Conservation (phyloP, 192 early-diverging fungal genomes). For the Spizellomyces punctatus region DNA sequence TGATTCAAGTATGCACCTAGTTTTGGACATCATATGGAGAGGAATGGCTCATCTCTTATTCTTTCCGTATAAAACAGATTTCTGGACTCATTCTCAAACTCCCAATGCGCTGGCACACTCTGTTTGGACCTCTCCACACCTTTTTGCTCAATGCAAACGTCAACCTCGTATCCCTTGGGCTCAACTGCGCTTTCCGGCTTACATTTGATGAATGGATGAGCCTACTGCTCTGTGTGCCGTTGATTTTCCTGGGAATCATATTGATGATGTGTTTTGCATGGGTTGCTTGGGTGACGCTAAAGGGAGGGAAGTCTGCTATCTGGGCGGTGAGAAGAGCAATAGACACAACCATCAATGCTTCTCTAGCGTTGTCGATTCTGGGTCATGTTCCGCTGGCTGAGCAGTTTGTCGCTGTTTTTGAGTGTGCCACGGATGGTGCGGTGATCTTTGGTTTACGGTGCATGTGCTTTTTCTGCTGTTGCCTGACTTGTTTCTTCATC, state of each 20-base stretch:
- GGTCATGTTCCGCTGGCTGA: slow-evolving; percentile 29
- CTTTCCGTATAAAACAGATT: not conserved
- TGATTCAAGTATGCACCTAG: slow-evolving; percentile 20
- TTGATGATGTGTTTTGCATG: slow-evolving; percentile 4
- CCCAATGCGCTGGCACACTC: slow-evolving; percentile 16
- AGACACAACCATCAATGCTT: slow-evolving; percentile 11
- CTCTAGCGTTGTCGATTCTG: slow-evolving; percentile 10
- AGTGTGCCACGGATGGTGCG: slow-evolving; percentile 32
- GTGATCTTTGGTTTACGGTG: not conserved
- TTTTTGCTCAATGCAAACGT: slow-evolving; percentile 9
- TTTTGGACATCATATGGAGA: too few relatives aligned
- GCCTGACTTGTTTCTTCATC: not conserved
- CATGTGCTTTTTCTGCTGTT: too few relatives aligned
- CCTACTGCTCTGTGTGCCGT: slow-evolving; percentile 10
- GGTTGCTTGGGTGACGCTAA: slow-evolving; percentile 1
- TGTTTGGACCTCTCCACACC: not conserved
- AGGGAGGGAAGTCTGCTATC: not conserved
- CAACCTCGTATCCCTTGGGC: slow-evolving; percentile 4
- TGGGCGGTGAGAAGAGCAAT: not conserved
- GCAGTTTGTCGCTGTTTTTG: slow-evolving; percentile 31
- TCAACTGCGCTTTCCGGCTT: slow-evolving; percentile 18
- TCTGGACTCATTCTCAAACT: slow-evolving; percentile 18
- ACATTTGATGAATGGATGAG: slow-evolving; percentile 11
- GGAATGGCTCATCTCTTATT: too few relatives aligned
- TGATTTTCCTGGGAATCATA: slow-evolving; percentile 8